Evolutionary conservation across 495 filamentous ascomycete species (phyloP), one percentile per base, ranked within the genome.

Genomic region (Penicillium mononematosum): DNA sequence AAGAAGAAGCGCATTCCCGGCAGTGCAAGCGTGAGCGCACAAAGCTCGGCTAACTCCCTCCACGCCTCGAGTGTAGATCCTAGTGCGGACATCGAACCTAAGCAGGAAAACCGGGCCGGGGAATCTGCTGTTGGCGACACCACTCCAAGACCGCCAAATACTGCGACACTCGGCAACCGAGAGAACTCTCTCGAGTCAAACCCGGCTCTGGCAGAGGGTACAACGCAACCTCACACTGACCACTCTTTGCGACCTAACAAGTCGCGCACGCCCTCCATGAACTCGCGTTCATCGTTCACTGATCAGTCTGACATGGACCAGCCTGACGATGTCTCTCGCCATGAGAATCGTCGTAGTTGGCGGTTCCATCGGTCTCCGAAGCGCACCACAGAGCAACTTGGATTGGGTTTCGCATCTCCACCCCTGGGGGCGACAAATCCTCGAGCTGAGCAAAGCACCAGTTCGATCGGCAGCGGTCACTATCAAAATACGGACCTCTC

Each of bases 11-110:
- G 87, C 39, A 75, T 88, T 27, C 85, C 86, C 2, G 84, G 85
- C 17, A 89, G 87, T 63, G 77, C 85, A 17, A 90, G 89, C 60
- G 85, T 82, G 29, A 95, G 91, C 62, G 91, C 92, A 1, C 89
- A 96, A 56, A 94, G 90, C 57, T 97, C 92, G 7, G 85, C 84
- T 7, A 81, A 86, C 1, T 96, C 91, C 3, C 73, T 97, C 16
- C 78, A 82, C 31, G 52, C 73, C 62, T 60, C 65, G 50, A 65
- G 68, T 47, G 71, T 66, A 32, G 69, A 75, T 20, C 53, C 57
- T 2, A 63, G 43, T 10, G 47, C 56, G 29, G 59, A 64, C 29
- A 38, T 59, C 7, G 69, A 75, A 5, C 36, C 58, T 5, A 61
- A 36, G 7, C 51, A 46, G 8, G 68, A 68, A 8, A 49, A 34